phyloP scores from a whole-genome alignment of 805 yeast genomes.

The Priceomyces melissophilus region DNA sequence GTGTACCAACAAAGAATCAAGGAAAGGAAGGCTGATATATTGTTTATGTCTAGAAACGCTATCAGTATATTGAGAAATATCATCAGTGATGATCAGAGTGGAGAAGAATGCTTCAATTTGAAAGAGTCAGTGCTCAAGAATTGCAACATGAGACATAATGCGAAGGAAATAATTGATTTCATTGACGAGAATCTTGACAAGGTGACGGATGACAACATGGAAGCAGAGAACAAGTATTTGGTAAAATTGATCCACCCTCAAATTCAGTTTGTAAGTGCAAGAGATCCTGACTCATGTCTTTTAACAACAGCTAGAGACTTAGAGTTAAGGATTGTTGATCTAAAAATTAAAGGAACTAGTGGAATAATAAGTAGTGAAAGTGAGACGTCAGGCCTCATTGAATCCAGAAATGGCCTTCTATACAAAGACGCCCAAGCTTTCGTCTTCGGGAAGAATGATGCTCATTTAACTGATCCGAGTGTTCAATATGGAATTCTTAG shows the following conservation, averaged over 20 bases:
- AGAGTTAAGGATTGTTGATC: slow-evolving; percentile 48
- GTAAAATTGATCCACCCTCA: slow-evolving; percentile 78
- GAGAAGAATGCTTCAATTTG: slow-evolving; percentile 15
- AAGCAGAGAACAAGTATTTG: slow-evolving; percentile 54
- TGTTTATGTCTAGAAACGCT: slow-evolving; percentile 48
- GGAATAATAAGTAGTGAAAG: slow-evolving; percentile 29
- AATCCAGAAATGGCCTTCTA: slow-evolving; percentile 54
- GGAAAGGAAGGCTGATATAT: slow-evolving; percentile 41
- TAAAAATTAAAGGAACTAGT: slow-evolving; percentile 41
- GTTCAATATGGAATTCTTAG: slow-evolving; percentile 43
- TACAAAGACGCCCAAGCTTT: slow-evolving; percentile 55
- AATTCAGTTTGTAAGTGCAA: slow-evolving; percentile 57
- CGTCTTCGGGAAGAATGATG: slow-evolving; percentile 40
- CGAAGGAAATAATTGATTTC: slow-evolving; percentile 36
- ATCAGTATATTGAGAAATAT: slow-evolving; percentile 46
- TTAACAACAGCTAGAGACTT: slow-evolving; percentile 56
- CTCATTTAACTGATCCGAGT: slow-evolving; percentile 28
- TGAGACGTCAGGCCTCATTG: slow-evolving; percentile 42
- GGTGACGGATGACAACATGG: slow-evolving; percentile 35
- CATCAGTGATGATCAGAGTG: slow-evolving; percentile 17
- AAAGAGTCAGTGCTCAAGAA: slow-evolving; percentile 16
- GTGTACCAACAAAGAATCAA: slow-evolving; percentile 49
- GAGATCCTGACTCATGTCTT: slow-evolving; percentile 46
- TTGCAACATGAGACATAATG: slow-evolving; percentile 12
- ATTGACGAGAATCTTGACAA: slow-evolving; percentile 53